These are phyloP conservation scores for Xylariaceae sp. DNA, from an alignment of 2,329 filamentous ascomycete genomes.

Conservation along the genomic window DNA sequence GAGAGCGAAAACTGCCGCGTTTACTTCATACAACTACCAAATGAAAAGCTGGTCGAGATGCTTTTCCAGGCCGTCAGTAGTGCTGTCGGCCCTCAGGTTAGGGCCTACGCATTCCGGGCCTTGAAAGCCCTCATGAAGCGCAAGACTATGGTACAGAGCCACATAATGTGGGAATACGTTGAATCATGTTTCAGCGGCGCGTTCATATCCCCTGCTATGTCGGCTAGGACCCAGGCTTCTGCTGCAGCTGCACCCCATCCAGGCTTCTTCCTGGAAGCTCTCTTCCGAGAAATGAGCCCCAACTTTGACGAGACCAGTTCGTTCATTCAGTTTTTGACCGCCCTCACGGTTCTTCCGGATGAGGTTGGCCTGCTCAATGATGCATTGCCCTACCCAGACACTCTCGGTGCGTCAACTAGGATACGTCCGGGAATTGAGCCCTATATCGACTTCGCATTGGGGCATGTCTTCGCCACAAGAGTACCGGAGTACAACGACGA, in stretches of 20 bases:
- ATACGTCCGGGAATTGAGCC: conserved; percentile 78
- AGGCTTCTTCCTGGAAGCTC: conserved; percentile 49
- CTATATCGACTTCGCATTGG: conserved; percentile 87
- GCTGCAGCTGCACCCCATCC: conserved; percentile 31
- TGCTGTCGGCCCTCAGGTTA: conserved; percentile 67
- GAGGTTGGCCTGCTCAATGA: conserved; percentile 63
- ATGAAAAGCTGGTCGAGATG: conserved; percentile 64
- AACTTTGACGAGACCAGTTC: conserved; percentile 82
- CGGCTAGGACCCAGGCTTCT: conserved; percentile 28
- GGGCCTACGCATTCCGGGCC: conserved; percentile 78
- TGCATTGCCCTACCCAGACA: conserved; percentile 78
- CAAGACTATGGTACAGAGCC: conserved; percentile 62
- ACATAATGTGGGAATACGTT: conserved; percentile 72
- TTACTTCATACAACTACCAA: conserved; percentile 64
- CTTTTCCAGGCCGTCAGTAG: conserved; percentile 76
- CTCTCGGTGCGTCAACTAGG: conserved; percentile 69
- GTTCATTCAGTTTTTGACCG: conserved; percentile 71
- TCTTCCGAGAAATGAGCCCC: conserved; percentile 68
- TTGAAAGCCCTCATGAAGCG: conserved; percentile 69
- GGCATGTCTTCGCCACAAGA: conserved; percentile 66
- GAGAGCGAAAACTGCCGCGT: conserved; percentile 67
- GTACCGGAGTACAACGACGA: conserved; percentile 60
- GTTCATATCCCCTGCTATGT: conserved; percentile 34
- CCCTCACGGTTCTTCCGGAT: conserved; percentile 62
- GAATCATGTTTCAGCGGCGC: conserved; percentile 72